Base-by-base conservation (phyloP, 2,329 filamentous ascomycete species). In the Stemphylium vesicarium region DNA sequence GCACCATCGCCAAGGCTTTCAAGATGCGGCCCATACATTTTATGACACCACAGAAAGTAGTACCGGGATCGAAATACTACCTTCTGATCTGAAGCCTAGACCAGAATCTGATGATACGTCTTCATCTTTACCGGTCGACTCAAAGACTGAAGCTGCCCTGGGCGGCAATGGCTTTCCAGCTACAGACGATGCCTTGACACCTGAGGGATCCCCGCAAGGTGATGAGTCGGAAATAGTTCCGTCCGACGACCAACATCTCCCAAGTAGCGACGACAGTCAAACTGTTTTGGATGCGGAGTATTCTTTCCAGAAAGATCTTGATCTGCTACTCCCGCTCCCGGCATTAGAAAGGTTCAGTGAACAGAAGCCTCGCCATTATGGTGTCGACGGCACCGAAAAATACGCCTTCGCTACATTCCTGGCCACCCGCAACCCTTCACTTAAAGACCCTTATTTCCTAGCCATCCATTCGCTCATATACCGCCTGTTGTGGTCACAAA, bases 391-490 rank as follows among this genome's bases (percentile, higher is more conserved):
- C 3, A 41, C 59, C 16, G 56, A 56, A 45, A 57, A 53, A 12
- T 63, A 68, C 53, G 62, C 70, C 2, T 74, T 71, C 20, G 72
- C 72, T 1, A 73, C 71, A 0, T 74, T 73, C 53, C 69, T 74
- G 56, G 63, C 66, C 11, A 71, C 67, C 1, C 63, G 62, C 4
- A 71, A 70, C 39, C 64, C 65, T 0, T 75, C 72, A 0, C 18
- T 72, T 3, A 64, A 70, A 50, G 72, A 75, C 33, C 70, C 72
- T 1, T 75, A 75, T 56, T 75, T 67, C 51, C 58, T 75, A 32
- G 69, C 72, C 13, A 70, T 73, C 5, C 69, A 73, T 11, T 68
- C 69, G 2, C 55, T 74, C 13, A 65, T 74, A 29, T 69, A 73
- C 53, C 67, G 72, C 5, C 32, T 73, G 1, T 62, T 75, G 6